A percentile compares a stretch with the other conserved stretches of the same genome.
Evolutionary conservation across 345 rosid genomes (phyloP).

Genomic region (Eucalyptus sp.): DNA sequence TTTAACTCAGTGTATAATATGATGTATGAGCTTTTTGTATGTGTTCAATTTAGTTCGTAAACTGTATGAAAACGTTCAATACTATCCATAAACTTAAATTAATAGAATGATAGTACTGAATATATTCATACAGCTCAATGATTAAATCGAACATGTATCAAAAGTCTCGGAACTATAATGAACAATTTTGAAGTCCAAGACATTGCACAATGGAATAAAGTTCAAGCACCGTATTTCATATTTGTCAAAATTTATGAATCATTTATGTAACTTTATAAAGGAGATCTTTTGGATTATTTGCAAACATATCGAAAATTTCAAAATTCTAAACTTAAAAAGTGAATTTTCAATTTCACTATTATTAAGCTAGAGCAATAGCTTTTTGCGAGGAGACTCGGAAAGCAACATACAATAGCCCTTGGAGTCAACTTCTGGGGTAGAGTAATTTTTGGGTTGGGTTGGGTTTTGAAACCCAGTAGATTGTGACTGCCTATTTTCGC

Average conservation of each 20-base stretch:
- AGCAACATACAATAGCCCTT: neutral
- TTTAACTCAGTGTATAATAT: fast-evolving
- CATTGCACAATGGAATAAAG: neutral
- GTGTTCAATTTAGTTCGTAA: too few species aligned
- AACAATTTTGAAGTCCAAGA: neutral
- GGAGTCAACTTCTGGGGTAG: neutral
- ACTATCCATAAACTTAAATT: too few species aligned
- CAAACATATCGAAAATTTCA: too few species aligned
- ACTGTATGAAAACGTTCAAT: fast-evolving
- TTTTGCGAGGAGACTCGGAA: neutral
- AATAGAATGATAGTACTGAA: fast-evolving
- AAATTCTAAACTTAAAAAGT: neutral
- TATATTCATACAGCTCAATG: too few species aligned
- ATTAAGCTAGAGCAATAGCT: neutral
- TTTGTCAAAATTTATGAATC: too few species aligned
- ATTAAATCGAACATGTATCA: too few species aligned
- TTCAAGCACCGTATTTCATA: too few species aligned
- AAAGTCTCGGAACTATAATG: fast-evolving
- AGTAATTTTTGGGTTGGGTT: neutral
- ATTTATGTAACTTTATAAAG: neutral
- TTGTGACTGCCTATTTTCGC: neutral
- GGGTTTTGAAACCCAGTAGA: neutral
- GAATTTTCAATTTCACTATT: too few species aligned
- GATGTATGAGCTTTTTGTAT: too few species aligned
- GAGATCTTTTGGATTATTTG: neutral